A percentile compares a stretch with the other conserved stretches of the same genome.
Evolutionary conservation across 305 asterid species (phyloP).

Genomic region (Petunia hybrid): DNA sequence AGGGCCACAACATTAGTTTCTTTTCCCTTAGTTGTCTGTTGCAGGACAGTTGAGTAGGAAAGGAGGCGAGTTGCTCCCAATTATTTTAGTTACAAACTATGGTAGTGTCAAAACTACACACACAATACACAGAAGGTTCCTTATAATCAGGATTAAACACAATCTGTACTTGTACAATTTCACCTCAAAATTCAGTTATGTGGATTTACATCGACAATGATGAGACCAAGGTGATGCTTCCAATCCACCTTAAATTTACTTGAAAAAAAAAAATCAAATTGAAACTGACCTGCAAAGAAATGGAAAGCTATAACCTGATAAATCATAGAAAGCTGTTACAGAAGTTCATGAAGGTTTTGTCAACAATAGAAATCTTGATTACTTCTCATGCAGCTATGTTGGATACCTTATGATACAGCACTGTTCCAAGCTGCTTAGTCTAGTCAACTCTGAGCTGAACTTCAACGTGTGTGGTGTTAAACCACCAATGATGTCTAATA

Average conservation of each 20-base stretch:
- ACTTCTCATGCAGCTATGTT: neutral
- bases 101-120: neutral
- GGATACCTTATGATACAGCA: neutral
- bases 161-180: constrained; percentile 1
- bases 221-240: neutral
- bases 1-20: constrained; percentile 14
- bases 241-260: neutral
- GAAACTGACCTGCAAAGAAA: constrained; percentile 1
- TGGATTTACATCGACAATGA: neutral
- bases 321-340: neutral
- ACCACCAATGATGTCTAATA: neutral
- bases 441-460: neutral
- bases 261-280: neutral
- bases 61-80: neutral
- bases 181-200: neutral
- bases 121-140: neutral
- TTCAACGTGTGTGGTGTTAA: neutral
- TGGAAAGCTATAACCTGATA: neutral
- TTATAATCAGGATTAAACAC: constrained; percentile 9
- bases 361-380: neutral
- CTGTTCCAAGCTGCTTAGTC: neutral
- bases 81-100: constrained; percentile 27
- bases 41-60: constrained; percentile 16
- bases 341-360: neutral
- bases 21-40: neutral